phyloP scores from a whole-genome alignment of 2,329 filamentous ascomycete species.

The Knoxdaviesia proteae region DNA sequence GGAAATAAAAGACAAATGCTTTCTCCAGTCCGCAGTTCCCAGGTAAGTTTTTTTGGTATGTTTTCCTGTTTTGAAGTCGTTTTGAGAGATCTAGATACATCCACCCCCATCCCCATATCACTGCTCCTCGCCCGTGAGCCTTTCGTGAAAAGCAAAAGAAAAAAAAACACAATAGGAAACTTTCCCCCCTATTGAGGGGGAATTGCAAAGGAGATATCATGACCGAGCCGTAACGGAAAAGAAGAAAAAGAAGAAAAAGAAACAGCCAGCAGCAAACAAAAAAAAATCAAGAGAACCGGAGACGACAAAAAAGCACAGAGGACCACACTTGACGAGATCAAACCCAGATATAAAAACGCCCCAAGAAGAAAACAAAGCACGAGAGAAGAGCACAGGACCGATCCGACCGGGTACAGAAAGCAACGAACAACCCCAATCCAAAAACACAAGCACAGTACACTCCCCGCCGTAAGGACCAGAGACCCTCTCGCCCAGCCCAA shows the following conservation, averaged over 20 bases:
- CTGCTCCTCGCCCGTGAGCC: too few relatives aligned
- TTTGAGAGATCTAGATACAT: too few relatives aligned
- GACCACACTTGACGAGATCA: neutral
- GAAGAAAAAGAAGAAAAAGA: neutral
- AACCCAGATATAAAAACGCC: neutral
- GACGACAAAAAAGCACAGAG: neutral
- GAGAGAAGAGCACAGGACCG: slow-evolving; percentile 2
- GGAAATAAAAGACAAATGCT: too few relatives aligned
- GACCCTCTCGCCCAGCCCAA: too few relatives aligned
- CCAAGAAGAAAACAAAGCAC: neutral
- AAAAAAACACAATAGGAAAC: neutral
- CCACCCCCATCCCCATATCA: too few relatives aligned
- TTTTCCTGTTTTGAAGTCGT: too few relatives aligned
- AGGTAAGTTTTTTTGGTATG: too few relatives aligned
- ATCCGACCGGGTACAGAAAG: neutral
- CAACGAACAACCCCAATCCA: too few relatives aligned
- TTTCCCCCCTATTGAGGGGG: neutral
- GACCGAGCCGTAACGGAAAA: neutral
- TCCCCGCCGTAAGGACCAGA: too few relatives aligned
- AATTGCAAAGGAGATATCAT: neutral
- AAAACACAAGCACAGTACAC: too few relatives aligned
- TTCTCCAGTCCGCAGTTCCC: too few relatives aligned
- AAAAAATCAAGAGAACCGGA: neutral
- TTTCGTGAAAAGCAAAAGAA: neutral
- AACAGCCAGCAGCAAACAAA: neutral